Evolutionary conservation across 2,329 filamentous ascomycete genomes (phyloP), one percentile per base, ranked within the genome.

Genomic region (Fusarium buxicola): DNA sequence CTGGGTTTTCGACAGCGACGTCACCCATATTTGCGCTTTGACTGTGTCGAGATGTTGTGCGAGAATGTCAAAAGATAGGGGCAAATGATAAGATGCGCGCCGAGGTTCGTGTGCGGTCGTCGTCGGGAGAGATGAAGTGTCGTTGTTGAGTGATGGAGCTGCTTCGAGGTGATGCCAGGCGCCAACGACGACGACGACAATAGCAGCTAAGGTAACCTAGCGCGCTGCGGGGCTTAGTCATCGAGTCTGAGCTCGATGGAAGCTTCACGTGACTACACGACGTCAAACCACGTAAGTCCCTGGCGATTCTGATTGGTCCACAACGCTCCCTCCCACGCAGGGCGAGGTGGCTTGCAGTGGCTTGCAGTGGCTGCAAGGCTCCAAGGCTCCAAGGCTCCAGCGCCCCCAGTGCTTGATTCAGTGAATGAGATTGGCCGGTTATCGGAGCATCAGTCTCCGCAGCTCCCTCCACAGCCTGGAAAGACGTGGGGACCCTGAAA

Each of bases 1-100:
- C 84, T 74, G 92, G 88, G 80, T 86, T 93, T 81, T 97, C 92
- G 75, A 97, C 88, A 73, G 90, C 85, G 76, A 92, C 87, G 83
- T 96, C 92, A 78, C 89, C 94, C 94, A 97, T 97, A 35, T 75
- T 84, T 66, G 59, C 66, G 62, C 49, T 58, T 65, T 50, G 39
- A 46, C 27, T 47, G 31, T 49, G 45, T 38, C n/a, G 27, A 40
- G 30, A 36, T 40, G 34, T 24, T 31, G 16, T 28, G 41, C 44
- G 31, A 40, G 40, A 36, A 39, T 24, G 13, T 30, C 41, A 35
- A 31, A 44, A 35, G 28, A n/a, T 51, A 41, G 35, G 25, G 38
- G 13, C 38, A 21, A 16, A 27, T n/a, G n/a, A n/a, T 16, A 24
- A 43, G 15, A 35, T 49, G 48, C 30, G 53, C 36, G 52, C 40